Percentiles rank a stretch among this genome's conserved stretches.
Conservation (phyloP, 352 stramenopile genomes). For the Plasmopara viticola region DNA sequence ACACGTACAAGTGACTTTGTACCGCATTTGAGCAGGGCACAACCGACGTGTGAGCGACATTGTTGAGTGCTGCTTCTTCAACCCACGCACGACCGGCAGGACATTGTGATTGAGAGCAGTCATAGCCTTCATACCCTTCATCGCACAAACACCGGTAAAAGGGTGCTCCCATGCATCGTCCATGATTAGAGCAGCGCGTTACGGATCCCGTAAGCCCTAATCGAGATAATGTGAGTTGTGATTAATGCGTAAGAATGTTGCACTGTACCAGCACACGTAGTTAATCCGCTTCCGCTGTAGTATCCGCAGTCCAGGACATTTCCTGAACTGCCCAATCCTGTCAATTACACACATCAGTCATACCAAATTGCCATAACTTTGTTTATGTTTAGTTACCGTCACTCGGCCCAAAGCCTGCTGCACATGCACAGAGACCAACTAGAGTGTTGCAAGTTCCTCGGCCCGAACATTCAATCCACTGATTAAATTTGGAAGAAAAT, state of each 20-base stretch:
- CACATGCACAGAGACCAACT: conserved; percentile 43
- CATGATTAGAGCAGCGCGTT: conserved; percentile 55
- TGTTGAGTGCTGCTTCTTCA: conserved; percentile 39
- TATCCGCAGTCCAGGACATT: conserved; percentile 40
- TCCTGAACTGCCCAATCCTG: conserved; percentile 24
- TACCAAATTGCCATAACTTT: neutral
- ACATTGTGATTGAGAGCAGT: conserved; percentile 53
- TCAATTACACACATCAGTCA: neutral
- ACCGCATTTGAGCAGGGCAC: conserved; percentile 74
- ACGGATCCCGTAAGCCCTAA: conserved; percentile 27
- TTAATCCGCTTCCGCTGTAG: conserved; percentile 34
- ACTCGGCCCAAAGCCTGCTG: conserved; percentile 42
- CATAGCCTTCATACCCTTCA: conserved; percentile 36
- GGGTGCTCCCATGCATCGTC: conserved; percentile 35
- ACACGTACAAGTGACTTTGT: conserved; percentile 1
- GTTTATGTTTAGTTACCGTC: conserved; percentile 29
- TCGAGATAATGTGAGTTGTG: conserved; percentile 1
- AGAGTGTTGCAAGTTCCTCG: conserved; percentile 48
- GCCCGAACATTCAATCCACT: conserved; percentile 64
- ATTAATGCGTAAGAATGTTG: neutral
- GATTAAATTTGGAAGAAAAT: neutral
- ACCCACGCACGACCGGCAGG: conserved; percentile 58
- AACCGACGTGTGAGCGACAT: conserved; percentile 46
- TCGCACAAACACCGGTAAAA: conserved; percentile 55
- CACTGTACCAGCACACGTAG: conserved; percentile 31